Base-by-base conservation (phyloP, 1,284 basidiomycete species). In the Hypsizygus ulmarius region DNA sequence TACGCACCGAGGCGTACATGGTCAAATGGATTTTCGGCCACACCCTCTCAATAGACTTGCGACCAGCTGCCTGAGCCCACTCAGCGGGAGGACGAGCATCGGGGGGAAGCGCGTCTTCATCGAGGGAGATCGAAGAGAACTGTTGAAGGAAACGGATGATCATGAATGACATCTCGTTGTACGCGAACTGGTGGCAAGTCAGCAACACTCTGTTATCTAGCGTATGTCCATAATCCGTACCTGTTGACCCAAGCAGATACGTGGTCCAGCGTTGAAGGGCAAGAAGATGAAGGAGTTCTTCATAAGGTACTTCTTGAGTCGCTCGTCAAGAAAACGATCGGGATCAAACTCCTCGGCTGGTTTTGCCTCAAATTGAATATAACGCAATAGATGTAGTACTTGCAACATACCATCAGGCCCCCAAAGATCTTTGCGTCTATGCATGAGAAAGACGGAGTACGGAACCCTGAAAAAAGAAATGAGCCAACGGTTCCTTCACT, bases 131-230 rank as follows among this genome's bases (percentile, higher is more conserved):
- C 0, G 64, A 63, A 0, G 72, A 69, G 63, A 86, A 81, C 30
- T 66, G 62, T 63, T 87, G 84, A 14, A 87, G 61, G n/a, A 87
- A 65, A 8, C 81, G 75, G 36, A 85, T 72, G 49, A 86, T 59
- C 70, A 84, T 75, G 65, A 82, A 84, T 1, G 82, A 84, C 56
- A 76, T 74, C 56, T 85, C 82, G 59, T 84, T 83, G 61, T 84
- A 84, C 3, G 84, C 84, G 60, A 84, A 25, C 21, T 25, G 21
- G 21, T 25, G 21, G 7, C 21, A 25, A 4, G 21, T 25, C 7
- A 25, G 21, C 7, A 25, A 25, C 21, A 25, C 7, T n/a, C n/a
- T n/a, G n/a, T 25, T 12, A 25, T 12, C 7, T 16, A 10, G 2
- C 25, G n/a, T 19, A 27, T 9, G 25, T 14, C 27, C 45, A 9